Base-by-base conservation (phyloP, 345 rosid genomes). In the Linum trigynum region DNA sequence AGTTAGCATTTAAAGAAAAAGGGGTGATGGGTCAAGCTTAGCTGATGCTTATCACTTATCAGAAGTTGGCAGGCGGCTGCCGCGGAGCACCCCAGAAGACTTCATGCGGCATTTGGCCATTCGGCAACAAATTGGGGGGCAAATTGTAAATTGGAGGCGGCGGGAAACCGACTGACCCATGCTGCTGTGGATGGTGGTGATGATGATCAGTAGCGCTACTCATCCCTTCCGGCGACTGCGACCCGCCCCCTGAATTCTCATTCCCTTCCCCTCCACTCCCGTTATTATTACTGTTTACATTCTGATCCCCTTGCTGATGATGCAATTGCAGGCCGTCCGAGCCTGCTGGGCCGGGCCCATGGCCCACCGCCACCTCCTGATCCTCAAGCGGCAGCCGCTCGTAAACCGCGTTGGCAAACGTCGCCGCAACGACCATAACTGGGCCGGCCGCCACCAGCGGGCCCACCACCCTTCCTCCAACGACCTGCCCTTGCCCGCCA, bases 31-130 rank as follows among this genome's bases (percentile, higher is more conserved):
- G 36, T 35, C 7, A 3, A 15, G 7, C 32, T 35, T 35, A 6
- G 17, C 35, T 56, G 23, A 1, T 15, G 7, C 7, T 56, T 8
- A n/a, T 35, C 59, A n/a, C 36, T 7, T 16, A 56, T 5, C 36
- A 56, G 16, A 35, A 35, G 32, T 23, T 23, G 5, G 88, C 82
- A 55, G 89, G 88, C 36, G 85, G 91, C 17, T 86, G 87, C 39
- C 86, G 77, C 38, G 83, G 89, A 67, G 84, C 78, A 59, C 74
- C 88, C 98, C 98, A 89, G 67, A 81, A 89, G 76, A 89, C 69
- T 17, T 89, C 97, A 10, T 75, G 89, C 14, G 59, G 59, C 59
- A 56, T 56, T 35, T 56, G 59, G 17, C 59, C 59, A 56, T 56
- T 56, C 36, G 59, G 56, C n/a, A 51, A 51, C 6, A 51, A 16